Base-by-base conservation (phyloP, 352 stramenopile species). In the Phytophthora sojae region DNA sequence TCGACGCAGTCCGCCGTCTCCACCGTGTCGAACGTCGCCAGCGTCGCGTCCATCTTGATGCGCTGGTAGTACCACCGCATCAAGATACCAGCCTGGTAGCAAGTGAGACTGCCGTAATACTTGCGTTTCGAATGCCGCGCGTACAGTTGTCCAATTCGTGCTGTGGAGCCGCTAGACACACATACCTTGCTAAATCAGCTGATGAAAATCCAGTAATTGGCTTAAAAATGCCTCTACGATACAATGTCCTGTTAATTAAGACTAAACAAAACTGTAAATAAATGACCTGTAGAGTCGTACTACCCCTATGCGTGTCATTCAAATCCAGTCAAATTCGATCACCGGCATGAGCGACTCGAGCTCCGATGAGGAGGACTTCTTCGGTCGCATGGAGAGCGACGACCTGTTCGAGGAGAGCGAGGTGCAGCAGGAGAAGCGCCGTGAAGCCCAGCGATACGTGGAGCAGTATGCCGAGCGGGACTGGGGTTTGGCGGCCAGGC, bases 1-100 rank as follows among this genome's bases (percentile, higher is more conserved):
- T 96, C 89, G 37, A 96, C 88, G 64, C 89, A 96, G 77, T 96
- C 89, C 29, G 89, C 88, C 29, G 88, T 94, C 81, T 94, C 83
- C 14, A 59, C 66, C 44, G 87, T 95, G 69, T 92, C 87, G 64
- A 95, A 93, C 56, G 80, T 86, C 60, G 79, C 85, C n/a, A 92
- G 42, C 30, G 83, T 89, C 51, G 30, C 61, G 58, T 61, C 61
- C 78, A 80, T 80, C 35, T 57, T 61, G 44, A 3, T 26, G 44
- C 6, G 17, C 52, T 21, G n/a, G n/a, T n/a, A n/a, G n/a, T n/a
- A n/a, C n/a, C n/a, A n/a, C n/a, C n/a, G n/a, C n/a, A n/a, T n/a
- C n/a, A n/a, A n/a, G n/a, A n/a, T 56, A 6, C 19, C 32, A 49
- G 25, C 19, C 35, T 51, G 47, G 57, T 21, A 21, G 26, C 23